Base-by-base conservation (phyloP, 495 filamentous ascomycete species). In the Clavariopsis aquatica region DNA sequence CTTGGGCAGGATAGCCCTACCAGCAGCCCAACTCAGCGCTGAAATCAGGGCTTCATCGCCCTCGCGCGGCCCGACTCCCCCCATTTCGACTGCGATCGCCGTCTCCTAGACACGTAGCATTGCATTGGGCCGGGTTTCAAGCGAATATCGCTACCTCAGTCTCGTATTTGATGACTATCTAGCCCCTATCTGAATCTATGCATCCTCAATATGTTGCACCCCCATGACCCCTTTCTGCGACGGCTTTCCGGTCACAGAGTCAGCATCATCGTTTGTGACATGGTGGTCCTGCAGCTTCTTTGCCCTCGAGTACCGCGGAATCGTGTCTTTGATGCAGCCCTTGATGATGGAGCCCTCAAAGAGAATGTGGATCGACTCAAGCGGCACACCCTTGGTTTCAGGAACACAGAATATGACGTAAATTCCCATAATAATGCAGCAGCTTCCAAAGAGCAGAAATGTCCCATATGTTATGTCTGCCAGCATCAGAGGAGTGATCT, bases 401-500 rank as follows among this genome's bases (percentile, higher is more conserved):
- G 68, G 68, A 6, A 70, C 72, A 54, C 73, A 76, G 43, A 75
- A 51, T 0, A 74, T 20, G 7, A 62, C 49, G 62, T 65, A 73
- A 1, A 74, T 46, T 36, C 69, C 72, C 36, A 76, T 72, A 13
- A 75, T 4, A 23, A 69, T 65, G 66, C 66, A 69, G 56, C 61
- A 64, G 9, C 55, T 19, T 46, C 77, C 76, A 52, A 74, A 78
- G 26, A 78, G 71, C 20, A 78, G 69, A 59, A 76, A 79, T 0
- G 78, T 78, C 26, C 76, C 77, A 52, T 74, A 78, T 2, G 62
- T 71, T 31, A 78, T 74, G 22, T 72, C 60, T 12, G 54, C 57
- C 65, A 90, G 75, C 86, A 89, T 88, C 51, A 80, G 77, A 0
- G 85, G 85, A 17, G 86, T 84, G 23, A 83, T 76, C 52, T 83